A percentile compares a stretch with the other conserved stretches of the same genome.
Conservation (phyloP, 495 filamentous ascomycete genomes). For the Cladorrhinum samala region DNA sequence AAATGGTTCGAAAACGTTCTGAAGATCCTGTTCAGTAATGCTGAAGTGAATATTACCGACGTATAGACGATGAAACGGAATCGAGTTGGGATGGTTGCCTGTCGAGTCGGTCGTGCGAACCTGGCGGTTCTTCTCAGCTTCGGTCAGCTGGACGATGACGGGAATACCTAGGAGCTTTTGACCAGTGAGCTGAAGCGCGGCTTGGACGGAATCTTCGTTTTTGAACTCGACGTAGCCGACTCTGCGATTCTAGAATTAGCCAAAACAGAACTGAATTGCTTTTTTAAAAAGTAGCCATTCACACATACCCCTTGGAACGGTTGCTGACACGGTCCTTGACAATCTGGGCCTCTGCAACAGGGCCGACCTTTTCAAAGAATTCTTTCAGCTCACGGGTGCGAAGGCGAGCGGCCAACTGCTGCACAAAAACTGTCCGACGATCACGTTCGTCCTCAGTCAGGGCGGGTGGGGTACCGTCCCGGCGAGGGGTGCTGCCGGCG, state of each 20-base stretch:
- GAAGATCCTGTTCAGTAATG: constrained; percentile 93
- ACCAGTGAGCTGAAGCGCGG: constrained; percentile 96
- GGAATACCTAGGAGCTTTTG: constrained; percentile 98
- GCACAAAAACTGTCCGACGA: constrained; percentile 93
- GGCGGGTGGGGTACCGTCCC: constrained; percentile 53
- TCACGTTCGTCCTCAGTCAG: constrained; percentile 95
- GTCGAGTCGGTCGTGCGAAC: constrained; percentile 73
- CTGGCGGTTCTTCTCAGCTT: constrained; percentile 99
- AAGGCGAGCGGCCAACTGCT: constrained; percentile 90
- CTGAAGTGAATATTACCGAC: constrained; percentile 99
- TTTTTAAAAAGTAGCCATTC: background rate
- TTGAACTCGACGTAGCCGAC: constrained; percentile 99
- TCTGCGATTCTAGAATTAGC: constrained; percentile 64
- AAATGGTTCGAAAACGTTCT: constrained; percentile 96
- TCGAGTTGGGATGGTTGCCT: constrained; percentile 56
- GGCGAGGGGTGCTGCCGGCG: constrained; percentile 47
- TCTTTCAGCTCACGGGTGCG: constrained; percentile 86
- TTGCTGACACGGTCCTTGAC: constrained; percentile 98
- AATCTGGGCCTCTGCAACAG: constrained; percentile 96
- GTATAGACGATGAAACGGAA: constrained; percentile 97
- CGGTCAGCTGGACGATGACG: constrained; percentile 95
- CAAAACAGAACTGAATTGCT: background rate
- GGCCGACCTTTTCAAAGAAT: constrained; percentile 95
- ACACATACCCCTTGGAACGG: constrained; percentile 88
- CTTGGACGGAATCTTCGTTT: constrained; percentile 85